Base-by-base conservation (phyloP, 2,329 filamentous ascomycete species). In the Colletotrichum caudatum region DNA sequence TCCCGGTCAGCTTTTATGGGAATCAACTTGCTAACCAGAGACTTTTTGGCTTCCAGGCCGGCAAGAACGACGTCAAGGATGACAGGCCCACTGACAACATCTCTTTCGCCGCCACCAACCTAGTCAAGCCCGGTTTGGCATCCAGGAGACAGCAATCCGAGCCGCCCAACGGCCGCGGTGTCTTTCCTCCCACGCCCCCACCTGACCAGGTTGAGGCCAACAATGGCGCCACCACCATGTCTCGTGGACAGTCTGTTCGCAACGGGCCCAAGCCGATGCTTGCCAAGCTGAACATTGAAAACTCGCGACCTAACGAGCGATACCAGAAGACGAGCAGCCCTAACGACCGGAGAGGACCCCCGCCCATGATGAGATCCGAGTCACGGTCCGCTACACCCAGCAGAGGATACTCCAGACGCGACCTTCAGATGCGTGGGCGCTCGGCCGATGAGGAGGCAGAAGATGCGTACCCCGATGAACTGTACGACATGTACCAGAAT, bases 151-250 rank as follows among this genome's bases (percentile, higher is more conserved):
- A 97, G 77, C 94, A 96, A 78, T 96, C 93, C 23, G 94, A 96
- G 78, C 94, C 94, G 11, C 93, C 94, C 0, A 90, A 89, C 78
- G 70, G 70, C 12, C 91, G 94, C 76, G 93, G 93, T 77, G 89
- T 95, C 74, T 98, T 98, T 84, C 96, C 96, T 23, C 96, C 96
- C n/a, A 98, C 96, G n/a, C 96, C 96, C 51, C 96, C 96, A 8
- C 96, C 96, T 7, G 96, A 99, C 84, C 89, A 89, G 73, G 94
- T 98, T 75, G 92, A 91, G 77, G 81, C 82, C 4, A 73, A 80
- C 8, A 75, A 77, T 54, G 64, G 67, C 33, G 64, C 41, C n/a
- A 58, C 41, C n/a, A 58, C 69, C 48, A 84, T 88, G 76, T 87
- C 82, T 74, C 85, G 90, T 29, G 88, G 84, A 63, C 85, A 85